Evolutionary conservation across 2,329 filamentous ascomycete species (phyloP).

Genomic region (Fusarium heterosporum): DNA sequence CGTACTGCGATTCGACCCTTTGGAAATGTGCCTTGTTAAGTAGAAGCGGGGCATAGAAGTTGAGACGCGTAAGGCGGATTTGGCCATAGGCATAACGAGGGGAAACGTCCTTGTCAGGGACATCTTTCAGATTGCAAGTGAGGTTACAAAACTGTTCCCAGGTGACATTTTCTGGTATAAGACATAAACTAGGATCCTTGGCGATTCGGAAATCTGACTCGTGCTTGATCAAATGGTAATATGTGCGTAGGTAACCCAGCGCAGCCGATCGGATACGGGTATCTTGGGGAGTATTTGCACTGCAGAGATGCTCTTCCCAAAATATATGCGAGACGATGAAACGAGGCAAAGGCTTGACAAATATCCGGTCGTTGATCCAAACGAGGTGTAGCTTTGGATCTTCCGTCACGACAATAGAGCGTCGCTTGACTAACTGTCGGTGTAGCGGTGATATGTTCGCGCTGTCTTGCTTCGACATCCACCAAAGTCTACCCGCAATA

Average conservation of each 20-base stretch:
- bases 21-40: neutral
- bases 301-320: neutral
- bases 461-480: slow-evolving; percentile 14
- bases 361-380: slow-evolving; percentile 2
- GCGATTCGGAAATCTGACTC: slow-evolving; percentile 14
- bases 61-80: neutral
- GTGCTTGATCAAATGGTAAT: neutral
- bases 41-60: slow-evolving; percentile 1
- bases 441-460: slow-evolving; percentile 1
- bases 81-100: neutral
- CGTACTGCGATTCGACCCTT: neutral
- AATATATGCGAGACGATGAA: neutral
- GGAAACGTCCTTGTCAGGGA: neutral
- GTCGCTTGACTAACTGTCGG: neutral
- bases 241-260: slow-evolving; percentile 4
- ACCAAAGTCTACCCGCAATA: slow-evolving; percentile 5
- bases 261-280: neutral
- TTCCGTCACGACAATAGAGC: slow-evolving; percentile 1
- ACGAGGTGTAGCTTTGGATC: slow-evolving; percentile 9
- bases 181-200: neutral
- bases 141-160: slow-evolving; percentile 4
- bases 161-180: neutral
- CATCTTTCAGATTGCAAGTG: neutral
- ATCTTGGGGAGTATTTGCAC: neutral
- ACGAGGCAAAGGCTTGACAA: neutral